phyloP scores from a whole-genome alignment of 2,329 filamentous ascomycete species.

The Magnaporthales sp. region DNA sequence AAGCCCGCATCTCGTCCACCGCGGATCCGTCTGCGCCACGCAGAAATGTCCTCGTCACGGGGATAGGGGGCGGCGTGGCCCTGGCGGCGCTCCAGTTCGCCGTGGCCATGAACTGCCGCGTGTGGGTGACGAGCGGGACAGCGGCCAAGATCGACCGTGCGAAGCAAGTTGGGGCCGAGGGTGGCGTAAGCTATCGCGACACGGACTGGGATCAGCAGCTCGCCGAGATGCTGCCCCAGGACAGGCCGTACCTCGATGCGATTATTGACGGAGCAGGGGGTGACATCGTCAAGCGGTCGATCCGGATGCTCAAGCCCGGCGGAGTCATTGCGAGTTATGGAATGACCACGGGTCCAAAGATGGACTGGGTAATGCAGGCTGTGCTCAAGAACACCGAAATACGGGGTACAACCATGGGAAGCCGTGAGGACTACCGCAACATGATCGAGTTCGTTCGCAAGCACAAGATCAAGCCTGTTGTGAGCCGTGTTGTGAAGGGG shows the following conservation, averaged over 20 bases:
- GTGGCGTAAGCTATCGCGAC: slow-evolving; percentile 76
- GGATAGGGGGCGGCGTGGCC: slow-evolving; percentile 88
- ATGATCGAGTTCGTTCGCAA: slow-evolving; percentile 63
- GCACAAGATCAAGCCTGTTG: slow-evolving; percentile 65
- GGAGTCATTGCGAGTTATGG: slow-evolving; percentile 83
- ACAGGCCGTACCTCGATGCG: slow-evolving; percentile 65
- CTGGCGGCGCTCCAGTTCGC: slow-evolving; percentile 75
- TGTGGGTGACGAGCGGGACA: slow-evolving; percentile 74
- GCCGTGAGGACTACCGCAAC: slow-evolving; percentile 76
- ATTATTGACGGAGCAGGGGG: slow-evolving; percentile 89
- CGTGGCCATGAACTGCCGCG: slow-evolving; percentile 62
- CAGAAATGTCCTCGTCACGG: slow-evolving; percentile 75
- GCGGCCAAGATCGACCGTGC: slow-evolving; percentile 69
- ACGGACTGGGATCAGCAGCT: slow-evolving; percentile 76
- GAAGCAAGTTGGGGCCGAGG: slow-evolving; percentile 61
- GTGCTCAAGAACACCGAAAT: slow-evolving; percentile 85
- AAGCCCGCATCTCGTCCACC: slow-evolving; percentile 39
- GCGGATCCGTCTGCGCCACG: slow-evolving; percentile 30
- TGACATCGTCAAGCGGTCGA: slow-evolving; percentile 63
- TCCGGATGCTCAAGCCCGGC: slow-evolving; percentile 65
- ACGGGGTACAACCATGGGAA: slow-evolving; percentile 84
- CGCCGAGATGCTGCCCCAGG: slow-evolving; percentile 48
- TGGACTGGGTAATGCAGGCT: slow-evolving; percentile 78
- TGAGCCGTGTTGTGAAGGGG: slow-evolving; percentile 63
- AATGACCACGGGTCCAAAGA: slow-evolving; percentile 80